Base-by-base conservation (phyloP, 345 rosid genomes). In the Syzygium jambos region DNA sequence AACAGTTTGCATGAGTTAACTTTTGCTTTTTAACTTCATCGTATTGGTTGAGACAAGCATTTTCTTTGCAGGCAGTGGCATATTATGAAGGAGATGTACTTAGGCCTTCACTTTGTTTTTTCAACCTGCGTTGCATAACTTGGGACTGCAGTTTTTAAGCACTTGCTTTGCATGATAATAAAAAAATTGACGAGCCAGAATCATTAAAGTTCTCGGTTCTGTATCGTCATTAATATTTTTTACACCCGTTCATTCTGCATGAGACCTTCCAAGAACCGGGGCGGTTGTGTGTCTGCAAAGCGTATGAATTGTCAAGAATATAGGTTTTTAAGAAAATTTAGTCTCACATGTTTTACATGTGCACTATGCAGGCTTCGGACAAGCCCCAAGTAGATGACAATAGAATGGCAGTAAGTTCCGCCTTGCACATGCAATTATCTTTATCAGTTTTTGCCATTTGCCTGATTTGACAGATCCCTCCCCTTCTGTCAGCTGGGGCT, bases 401-500 rank as follows among this genome's bases (percentile, higher is more conserved):
- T 59, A 93, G 99, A 89, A 91, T 93, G 1, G 92, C 93, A 92
- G 98, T 95, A 92, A 87, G 94, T 73, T 46, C 80, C 49, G 9
- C 23, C 1, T 34, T 73, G 80, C 49, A 9, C 25, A 38, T 73
- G 80, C 80, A 19, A 34, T 73, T 10, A 34, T 73, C 49, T 34
- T 73, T 17, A 10, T 38, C 4, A 2, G 2, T 5, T 19, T 19
- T 38, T 38, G 49, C 80, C 38, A 19, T 73, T 73, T 19, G 49
- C 49, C 19, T 19, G 80, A 73, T 34, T 34, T 73, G 80, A 73
- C 27, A 19, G 46, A 46, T 73, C 49, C 14, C 14, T 73, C 13
- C 25, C 5, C 14, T 73, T 73, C 23, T 38, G 49, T 73, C 0
- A 38, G 80, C 14, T 11, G 49, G 80, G 49, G 25, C 80, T 34